A percentile compares a stretch with the other conserved stretches of the same genome.
These are phyloP conservation scores for Colletotrichum tanaceti DNA, from an alignment of 2,329 filamentous ascomycete species.

Conservation along the genomic window DNA sequence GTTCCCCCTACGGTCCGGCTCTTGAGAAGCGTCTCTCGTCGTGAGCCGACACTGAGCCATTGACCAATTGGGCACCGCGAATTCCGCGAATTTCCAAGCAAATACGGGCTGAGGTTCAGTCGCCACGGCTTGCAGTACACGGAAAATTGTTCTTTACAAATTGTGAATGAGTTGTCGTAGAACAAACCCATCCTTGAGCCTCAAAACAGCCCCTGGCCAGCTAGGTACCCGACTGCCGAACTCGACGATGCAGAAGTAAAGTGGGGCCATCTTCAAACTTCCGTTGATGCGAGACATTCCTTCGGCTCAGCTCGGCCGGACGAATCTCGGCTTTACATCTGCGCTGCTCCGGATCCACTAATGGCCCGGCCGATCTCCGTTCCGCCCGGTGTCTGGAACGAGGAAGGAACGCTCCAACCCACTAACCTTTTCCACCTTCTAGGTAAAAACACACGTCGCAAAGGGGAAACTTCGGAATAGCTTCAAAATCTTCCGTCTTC, in stretches of 20 bases:
- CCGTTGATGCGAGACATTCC: conserved; percentile 37
- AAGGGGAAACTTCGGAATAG: not conserved
- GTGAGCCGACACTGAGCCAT: conserved; percentile 9
- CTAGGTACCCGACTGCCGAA: no score
- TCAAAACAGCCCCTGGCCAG: not conserved
- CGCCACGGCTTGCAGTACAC: not conserved
- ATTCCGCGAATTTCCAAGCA: conserved; percentile 24
- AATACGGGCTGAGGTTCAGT: conserved; percentile 10
- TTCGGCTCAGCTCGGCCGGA: conserved; percentile 40
- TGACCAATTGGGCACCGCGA: conserved; percentile 3
- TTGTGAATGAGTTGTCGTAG: no score
- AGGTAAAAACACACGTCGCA: no score
- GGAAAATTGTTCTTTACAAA: no score
- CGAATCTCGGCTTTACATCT: conserved; percentile 34
- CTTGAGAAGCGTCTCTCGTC: conserved; percentile 18
- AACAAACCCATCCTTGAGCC: not conserved
- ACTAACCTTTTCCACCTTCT: not conserved
- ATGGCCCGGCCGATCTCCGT: conserved; percentile 15
- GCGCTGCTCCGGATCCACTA: not conserved
- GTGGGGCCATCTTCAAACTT: conserved; percentile 34
- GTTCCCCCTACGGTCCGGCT: not conserved
- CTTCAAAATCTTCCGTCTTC: not conserved
- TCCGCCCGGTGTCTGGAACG: not conserved
- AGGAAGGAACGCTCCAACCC: not conserved
- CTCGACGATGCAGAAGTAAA: conserved; percentile 5